These are phyloP conservation scores for Mallotus repandus DNA, from an alignment of 441 rosid species.

Conservation along the genomic window DNA sequence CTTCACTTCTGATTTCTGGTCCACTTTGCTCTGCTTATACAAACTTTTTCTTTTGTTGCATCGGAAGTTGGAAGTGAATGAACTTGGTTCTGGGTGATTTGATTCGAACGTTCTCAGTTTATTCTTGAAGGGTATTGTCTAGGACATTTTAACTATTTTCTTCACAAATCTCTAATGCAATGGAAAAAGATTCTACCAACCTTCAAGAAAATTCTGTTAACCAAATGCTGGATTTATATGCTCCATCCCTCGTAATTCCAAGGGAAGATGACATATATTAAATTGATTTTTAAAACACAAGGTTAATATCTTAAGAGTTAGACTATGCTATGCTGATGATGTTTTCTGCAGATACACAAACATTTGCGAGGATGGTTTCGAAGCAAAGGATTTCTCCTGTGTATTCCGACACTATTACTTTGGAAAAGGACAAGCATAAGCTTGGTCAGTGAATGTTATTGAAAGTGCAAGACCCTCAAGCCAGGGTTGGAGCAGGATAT, in stretches of 20 bases:
- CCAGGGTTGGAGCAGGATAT: neutral
- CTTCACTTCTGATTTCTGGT: neutral
- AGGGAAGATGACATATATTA: neutral
- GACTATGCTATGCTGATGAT: conserved; percentile 5
- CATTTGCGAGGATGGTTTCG: conserved; percentile 66
- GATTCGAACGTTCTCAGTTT: neutral
- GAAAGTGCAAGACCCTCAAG: neutral
- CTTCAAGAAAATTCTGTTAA: neutral
- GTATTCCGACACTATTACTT: conserved; percentile 70
- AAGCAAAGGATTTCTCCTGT: conserved; percentile 74
- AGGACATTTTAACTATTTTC: neutral
- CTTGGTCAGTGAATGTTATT: neutral
- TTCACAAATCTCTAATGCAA: neutral
- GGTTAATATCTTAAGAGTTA: no score
- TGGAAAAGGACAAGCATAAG: conserved; percentile 48
- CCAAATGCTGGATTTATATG: neutral
- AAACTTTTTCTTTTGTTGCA: no score
- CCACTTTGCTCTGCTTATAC: neutral
- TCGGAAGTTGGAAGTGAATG: neutral
- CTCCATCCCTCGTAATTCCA: neutral
- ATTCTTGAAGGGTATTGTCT: neutral
- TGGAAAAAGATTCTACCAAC: neutral
- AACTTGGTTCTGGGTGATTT: conserved; percentile 3
- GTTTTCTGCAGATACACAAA: conserved; percentile 55
- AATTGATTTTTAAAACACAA: neutral